Conservation (phyloP, 352 stramenopile species). For the Globisporangium middletonii region DNA sequence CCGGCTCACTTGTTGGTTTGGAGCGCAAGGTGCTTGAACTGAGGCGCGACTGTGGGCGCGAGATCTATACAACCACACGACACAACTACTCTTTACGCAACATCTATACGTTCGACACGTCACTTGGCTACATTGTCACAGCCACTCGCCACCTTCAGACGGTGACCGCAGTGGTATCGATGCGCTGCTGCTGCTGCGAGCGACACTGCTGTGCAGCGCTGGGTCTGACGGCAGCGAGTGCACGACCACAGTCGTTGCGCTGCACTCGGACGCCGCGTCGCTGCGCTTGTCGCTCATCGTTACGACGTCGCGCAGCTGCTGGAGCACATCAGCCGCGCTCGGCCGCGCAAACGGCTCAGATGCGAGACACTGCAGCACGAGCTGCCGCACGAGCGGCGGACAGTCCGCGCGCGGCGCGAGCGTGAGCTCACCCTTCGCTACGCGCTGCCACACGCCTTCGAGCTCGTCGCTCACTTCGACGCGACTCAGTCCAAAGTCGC, state of each 20-base stretch:
- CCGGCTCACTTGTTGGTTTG: no score
- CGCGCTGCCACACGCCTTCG: conserved; percentile 9
- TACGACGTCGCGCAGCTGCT: conserved; percentile 4
- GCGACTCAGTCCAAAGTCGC: conserved; percentile 12
- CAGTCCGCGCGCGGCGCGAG: conserved; percentile 4
- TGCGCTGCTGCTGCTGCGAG: not conserved
- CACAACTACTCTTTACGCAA: no score
- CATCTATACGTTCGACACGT: no score
- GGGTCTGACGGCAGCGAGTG: not conserved
- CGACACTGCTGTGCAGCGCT: not conserved
- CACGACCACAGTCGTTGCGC: not conserved
- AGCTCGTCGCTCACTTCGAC: conserved; percentile 6
- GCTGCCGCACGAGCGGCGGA: not conserved
- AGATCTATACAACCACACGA: no score
- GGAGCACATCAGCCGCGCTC: conserved; percentile 5
- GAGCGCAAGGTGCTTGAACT: no score
- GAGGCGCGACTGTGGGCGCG: no score
- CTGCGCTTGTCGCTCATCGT: not conserved
- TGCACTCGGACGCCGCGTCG: not conserved
- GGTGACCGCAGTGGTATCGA: not conserved
- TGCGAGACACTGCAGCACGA: conserved; percentile 15
- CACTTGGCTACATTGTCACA: no score
- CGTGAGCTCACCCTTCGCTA: conserved; percentile 7
- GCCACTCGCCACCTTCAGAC: no score
- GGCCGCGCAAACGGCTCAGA: conserved; percentile 11